Evolutionary conservation across 2,329 filamentous ascomycete genomes (phyloP), one percentile per base, ranked within the genome.

Genomic region (Elsinoe australis): DNA sequence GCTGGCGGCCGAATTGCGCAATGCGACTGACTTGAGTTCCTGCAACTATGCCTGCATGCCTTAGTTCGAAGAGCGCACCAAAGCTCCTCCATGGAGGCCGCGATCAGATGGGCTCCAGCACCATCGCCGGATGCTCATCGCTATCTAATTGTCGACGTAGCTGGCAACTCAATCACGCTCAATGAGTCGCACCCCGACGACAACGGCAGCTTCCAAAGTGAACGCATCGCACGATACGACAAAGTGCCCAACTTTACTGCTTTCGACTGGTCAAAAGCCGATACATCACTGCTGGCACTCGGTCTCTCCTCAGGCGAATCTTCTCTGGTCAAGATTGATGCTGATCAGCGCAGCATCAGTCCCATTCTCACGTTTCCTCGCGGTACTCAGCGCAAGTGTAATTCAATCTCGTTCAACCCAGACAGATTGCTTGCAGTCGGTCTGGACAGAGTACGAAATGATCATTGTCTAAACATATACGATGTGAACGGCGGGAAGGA

Each of bases 401-500:
- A 90, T 58, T 84, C 85, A 0, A 84, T 92, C 32, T 82, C 85
- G 3, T 88, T 92, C 67, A 90, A 81, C 59, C 80, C 78, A 3
- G 82, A 83, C 14, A 68, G 72, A 42, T 72, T 85, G 49, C 69
- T 94, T 45, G 87, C 86, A 7, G 85, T 88, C 21, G 87, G 85
- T 1, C 71, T 92, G 45, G 87, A 92, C 58, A 76, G 85, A 56
- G 85, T 89, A 18, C 78, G 87, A 24, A 88, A 86, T 64, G 87
- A 92, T 60, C 79, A 83, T 53, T 88, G 84, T 57, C 72, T 94
- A 41, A 86, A 90, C 58, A 82, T 92, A 22, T 92, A 85, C 77
- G 85, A 94, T 62, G 74, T 88, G 48, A 82, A 78, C 56, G 77
- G 67, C 57, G 71, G 56, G 17, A 62, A 67, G 31, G 71, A 73